phyloP scores from a whole-genome alignment of 345 rosid genomes.

The Eucalyptus microcorys region DNA sequence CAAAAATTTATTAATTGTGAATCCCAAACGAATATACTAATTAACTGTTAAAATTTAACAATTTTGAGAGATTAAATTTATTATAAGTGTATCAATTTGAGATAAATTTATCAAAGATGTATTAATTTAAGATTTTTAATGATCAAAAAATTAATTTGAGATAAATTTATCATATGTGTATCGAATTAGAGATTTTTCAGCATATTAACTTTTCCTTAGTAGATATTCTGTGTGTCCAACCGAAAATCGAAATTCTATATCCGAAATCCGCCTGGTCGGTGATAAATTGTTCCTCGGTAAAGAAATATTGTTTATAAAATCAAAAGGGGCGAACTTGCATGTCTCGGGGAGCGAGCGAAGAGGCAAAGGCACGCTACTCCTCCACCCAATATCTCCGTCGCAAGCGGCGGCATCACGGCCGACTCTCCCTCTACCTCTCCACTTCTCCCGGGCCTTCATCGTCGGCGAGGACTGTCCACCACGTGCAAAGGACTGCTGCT shows the following conservation, averaged over 20 bases:
- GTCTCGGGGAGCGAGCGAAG: neutral
- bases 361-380: neutral
- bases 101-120: no score
- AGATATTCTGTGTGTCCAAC: neutral
- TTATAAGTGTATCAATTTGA: rapidly evolving
- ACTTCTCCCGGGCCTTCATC: neutral
- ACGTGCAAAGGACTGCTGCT: neutral
- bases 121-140: no score
- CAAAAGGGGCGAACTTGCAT: neutral
- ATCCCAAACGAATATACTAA: rapidly evolving
- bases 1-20: no score
- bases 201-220: no score
- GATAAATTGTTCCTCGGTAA: neutral
- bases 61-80: rapidly evolving
- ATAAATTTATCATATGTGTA: no score
- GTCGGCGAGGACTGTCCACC: neutral
- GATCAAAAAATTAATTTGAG: rapidly evolving
- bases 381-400: neutral
- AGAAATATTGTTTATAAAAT: neutral
- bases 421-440: neutral
- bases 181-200: rapidly evolving
- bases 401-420: neutral
- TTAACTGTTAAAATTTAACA: no score
- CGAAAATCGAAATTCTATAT: neutral
- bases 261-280: neutral